These are phyloP conservation scores for Gastrodia elata DNA, from an alignment of 106 monocot genomes.

Conservation along the genomic window DNA sequence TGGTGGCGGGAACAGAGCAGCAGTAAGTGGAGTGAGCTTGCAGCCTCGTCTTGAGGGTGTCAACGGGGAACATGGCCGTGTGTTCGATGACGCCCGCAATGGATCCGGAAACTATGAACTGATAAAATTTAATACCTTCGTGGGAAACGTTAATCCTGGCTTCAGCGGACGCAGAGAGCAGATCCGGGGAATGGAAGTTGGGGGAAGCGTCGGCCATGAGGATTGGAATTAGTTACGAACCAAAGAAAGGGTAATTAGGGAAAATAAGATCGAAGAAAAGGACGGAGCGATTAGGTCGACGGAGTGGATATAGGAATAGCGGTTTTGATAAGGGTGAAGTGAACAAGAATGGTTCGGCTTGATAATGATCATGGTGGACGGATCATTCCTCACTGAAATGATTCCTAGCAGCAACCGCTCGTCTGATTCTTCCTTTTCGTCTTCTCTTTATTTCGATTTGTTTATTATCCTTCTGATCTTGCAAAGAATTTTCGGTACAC, in stretches of 20 bases:
- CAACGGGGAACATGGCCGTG: conserved; percentile 96
- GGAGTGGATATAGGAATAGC: conserved; percentile 2
- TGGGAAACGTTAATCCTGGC: conserved; percentile 23
- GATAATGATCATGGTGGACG: conserved; percentile 9
- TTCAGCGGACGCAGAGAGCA: conserved; percentile 29
- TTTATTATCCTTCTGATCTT: neutral
- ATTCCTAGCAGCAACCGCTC: conserved; percentile 4
- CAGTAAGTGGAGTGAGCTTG: conserved; percentile 40
- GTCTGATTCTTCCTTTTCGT: neutral
- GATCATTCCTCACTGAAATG: conserved; percentile 1
- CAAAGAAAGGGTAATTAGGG: conserved; percentile 12
- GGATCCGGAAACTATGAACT: conserved; percentile 87
- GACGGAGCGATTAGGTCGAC: conserved; percentile 2
- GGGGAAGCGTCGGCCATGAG: conserved; percentile 32
- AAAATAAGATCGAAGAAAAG: conserved; percentile 10
- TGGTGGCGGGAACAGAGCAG: conserved; percentile 14
- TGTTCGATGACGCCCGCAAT: conserved; percentile 88
- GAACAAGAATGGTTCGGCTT: neutral
- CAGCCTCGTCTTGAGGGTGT: conserved; percentile 89
- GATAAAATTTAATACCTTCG: conserved; percentile 79
- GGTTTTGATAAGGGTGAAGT: neutral
- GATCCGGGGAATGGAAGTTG: conserved; percentile 43
- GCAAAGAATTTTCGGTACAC: conserved; percentile 4
- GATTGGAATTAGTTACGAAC: conserved; percentile 5
- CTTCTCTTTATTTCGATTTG: no score